Evolutionary conservation across 1,284 basidiomycete genomes (phyloP).

Genomic region (Mycosarcoma mackinlayi): DNA sequence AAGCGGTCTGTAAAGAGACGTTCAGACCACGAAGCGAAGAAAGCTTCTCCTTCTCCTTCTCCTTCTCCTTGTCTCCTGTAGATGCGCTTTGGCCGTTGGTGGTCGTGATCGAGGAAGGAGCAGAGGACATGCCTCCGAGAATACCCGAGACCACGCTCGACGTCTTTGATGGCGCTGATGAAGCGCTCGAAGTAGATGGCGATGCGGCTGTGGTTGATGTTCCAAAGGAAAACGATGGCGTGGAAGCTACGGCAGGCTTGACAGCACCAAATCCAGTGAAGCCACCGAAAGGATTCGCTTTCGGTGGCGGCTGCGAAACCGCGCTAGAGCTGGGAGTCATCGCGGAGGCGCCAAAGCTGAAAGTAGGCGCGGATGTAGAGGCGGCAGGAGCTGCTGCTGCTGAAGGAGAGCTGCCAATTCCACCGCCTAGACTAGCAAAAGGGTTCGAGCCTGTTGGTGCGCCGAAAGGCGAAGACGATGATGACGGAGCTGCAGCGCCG

Average conservation of each 20-base stretch:
- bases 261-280: constrained; percentile 31
- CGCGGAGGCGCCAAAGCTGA: constrained; percentile 24
- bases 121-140: constrained; percentile 13
- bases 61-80: constrained; percentile 18
- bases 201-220: constrained; percentile 10
- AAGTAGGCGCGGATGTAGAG: constrained; percentile 17
- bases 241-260: constrained; percentile 18
- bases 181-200: constrained; percentile 7
- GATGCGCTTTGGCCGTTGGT: constrained; percentile 7
- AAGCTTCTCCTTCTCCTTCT: too few relatives aligned
- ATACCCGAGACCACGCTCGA: constrained; percentile 17
- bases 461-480: constrained; percentile 16
- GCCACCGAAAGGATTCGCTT: constrained; percentile 34
- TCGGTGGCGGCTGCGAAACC: constrained; percentile 17
- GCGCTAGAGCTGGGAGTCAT: constrained; percentile 6
- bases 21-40: constrained; percentile 41
- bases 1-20: constrained; percentile 25
- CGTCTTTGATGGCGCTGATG: constrained; percentile 20
- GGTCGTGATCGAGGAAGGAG: constrained; percentile 2
- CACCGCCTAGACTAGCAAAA: constrained; percentile 23
- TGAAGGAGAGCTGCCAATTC: constrained; percentile 20
- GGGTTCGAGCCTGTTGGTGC: constrained; percentile 22
- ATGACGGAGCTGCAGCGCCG: constrained; percentile 12
- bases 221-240: constrained; percentile 20
- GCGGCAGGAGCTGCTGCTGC: constrained; percentile 11